Base-by-base conservation (phyloP, 2,329 filamentous ascomycete species). In the Pseudocercospora fijiensis region DNA sequence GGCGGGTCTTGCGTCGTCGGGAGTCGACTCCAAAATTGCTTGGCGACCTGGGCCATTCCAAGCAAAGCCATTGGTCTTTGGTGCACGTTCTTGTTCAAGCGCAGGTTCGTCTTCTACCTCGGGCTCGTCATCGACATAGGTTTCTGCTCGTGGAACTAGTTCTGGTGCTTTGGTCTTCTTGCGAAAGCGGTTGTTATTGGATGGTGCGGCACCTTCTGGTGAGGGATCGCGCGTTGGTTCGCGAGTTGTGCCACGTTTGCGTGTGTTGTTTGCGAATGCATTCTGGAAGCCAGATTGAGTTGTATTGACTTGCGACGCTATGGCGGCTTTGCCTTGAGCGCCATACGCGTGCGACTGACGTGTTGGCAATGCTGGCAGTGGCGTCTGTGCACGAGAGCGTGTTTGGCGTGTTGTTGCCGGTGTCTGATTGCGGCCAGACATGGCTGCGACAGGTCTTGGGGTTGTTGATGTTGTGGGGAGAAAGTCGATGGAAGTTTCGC, bases 321-420 rank as follows among this genome's bases (percentile, higher is more conserved):
- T 30, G 7, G 62, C 28, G 26, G 65, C 65, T 47, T 64, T 67
- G 53, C 67, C 67, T 41, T 43, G 61, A 9, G 67, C 61, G 53
- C 67, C 67, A 52, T 69, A 69, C 56, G 66, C 64, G 58, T 64
- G 61, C 18, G 66, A 68, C 22, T 62, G 61, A 18, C 60, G 63
- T n/a, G 62, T 57, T 27, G 59, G 47, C 22, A 68, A 51, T 7
- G 66, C 61, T 18, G 66, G 66, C 6, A 68, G 51, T 2, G 66
- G 66, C n/a, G 62, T 65, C 37, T 55, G 49, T 16, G 37, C 27
- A 16, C 65, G 61, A 6, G 65, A 67, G 22, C 65, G 55, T 24
- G 65, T 66, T 16, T 41, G 24, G 58, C 65, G 65, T 16, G 37
- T 41, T 3, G 37, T 41, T 3, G 37, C 37, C 37, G 61, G 58